A percentile compares a stretch with the other conserved stretches of the same genome.
Conservation (phyloP, 352 stramenopile genomes). For the Pythium rhizo-oryzae region DNA sequence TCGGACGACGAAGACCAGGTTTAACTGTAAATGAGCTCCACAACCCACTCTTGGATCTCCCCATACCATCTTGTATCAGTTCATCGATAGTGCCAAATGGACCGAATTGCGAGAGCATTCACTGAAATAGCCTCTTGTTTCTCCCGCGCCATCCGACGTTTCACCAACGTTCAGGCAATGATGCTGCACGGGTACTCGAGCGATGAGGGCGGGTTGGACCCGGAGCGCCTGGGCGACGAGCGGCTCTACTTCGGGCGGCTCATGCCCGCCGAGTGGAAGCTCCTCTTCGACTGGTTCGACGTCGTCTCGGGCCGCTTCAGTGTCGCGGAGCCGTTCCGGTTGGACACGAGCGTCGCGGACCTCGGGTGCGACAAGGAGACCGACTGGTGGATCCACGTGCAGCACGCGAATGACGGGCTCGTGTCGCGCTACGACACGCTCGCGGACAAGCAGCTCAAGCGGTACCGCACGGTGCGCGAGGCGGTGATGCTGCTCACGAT, state of each 20-base stretch:
- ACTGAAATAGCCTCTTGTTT: constrained; percentile 3
- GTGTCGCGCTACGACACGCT: constrained; percentile 1
- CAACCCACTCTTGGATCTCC: too few species aligned
- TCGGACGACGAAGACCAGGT: neutral
- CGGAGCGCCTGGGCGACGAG: neutral
- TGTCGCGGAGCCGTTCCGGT: constrained; percentile 7
- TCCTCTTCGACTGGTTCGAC: constrained; percentile 16
- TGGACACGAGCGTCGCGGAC: constrained; percentile 5
- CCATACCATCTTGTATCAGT: neutral
- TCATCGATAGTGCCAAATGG: neutral
- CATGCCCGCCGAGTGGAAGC: constrained; percentile 2
- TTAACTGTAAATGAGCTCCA: neutral
- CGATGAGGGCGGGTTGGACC: neutral
- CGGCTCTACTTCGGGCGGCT: constrained; percentile 6
- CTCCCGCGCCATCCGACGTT: neutral
- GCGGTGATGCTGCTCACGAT: constrained; percentile 5
- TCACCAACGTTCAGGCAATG: too few species aligned
- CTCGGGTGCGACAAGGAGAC: constrained; percentile 7
- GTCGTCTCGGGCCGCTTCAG: neutral
- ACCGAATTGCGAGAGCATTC: neutral
- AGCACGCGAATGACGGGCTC: constrained; percentile 1
- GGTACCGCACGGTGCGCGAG: constrained; percentile 6
- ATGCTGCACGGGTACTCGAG: constrained; percentile 2
- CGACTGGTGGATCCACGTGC: constrained; percentile 19
- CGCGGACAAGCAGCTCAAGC: neutral